Base-by-base conservation (phyloP, 192 early-diverging fungal species). In the Backusella circina region DNA sequence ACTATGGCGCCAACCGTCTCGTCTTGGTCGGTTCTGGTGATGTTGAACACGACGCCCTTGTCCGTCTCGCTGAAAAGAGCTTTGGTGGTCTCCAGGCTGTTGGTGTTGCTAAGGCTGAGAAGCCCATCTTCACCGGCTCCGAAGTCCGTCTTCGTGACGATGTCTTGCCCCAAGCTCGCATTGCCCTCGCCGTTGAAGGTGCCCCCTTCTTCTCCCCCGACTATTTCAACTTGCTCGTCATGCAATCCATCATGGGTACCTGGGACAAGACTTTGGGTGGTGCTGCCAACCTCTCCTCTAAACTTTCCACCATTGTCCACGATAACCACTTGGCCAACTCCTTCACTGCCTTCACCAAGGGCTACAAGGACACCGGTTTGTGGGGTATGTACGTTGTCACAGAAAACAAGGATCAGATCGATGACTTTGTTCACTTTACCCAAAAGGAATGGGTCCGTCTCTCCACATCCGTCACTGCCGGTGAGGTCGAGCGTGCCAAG, bases 271-370 rank as follows among this genome's bases (percentile, higher is more conserved):
- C 93, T 26, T 86, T 98, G 61, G 97, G 97, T 39, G 92, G 93
- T 70, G 91, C 95, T 78, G 88, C 90, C 79, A 92, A 98, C 86
- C 88, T 94, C 77, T 93, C 93, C 66, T 98, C 97, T 68, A 89
- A 91, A 51, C 85, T 99, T 74, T 94, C 97, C 71, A 87, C 91
- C 82, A 87, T 93, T 69, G 86, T 96, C 71, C 82, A 90, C 83
- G 85, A 95, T 83, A 83, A 93, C 86, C 86, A 91, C 39, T 86
- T 98, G 77, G 97, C 96, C 74, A 98, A 97, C 90, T 97, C 95
- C 61, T 99, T 97, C 91, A 94, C 96, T 92, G 93, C 96, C 65
- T 98, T 99, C 90, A 98, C 98, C 91, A 97, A 96, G 35, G 96
- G 95, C 26, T 99, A 98, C 90, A 92, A 92, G 54, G 97, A 99